These are phyloP conservation scores for Pyrrhoderma noxium DNA, from an alignment of 1,284 basidiomycete genomes.

Conservation along the genomic window DNA sequence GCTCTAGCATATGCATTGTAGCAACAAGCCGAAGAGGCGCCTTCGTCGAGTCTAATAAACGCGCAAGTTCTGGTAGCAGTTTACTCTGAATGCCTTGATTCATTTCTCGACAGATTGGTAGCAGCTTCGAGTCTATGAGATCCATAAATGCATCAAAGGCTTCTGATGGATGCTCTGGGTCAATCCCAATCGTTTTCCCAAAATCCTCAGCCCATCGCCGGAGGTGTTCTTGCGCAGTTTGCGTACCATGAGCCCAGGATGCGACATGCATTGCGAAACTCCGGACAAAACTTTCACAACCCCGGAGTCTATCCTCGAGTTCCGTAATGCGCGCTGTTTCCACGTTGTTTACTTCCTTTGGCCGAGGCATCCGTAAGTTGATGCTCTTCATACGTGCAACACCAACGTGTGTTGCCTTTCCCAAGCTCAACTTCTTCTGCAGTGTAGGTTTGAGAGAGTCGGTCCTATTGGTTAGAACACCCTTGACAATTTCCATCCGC, in stretches of 20 bases:
- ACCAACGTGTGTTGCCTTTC: slow-evolving; percentile 41
- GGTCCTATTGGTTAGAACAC: slow-evolving; percentile 39
- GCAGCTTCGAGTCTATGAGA: slow-evolving; percentile 48
- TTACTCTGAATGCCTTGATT: slow-evolving; percentile 43
- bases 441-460: slow-evolving; percentile 29
- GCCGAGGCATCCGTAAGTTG: slow-evolving; percentile 21
- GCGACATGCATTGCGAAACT: slow-evolving; percentile 51
- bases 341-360: slow-evolving; percentile 31
- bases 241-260: slow-evolving; percentile 51
- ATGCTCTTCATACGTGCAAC: slow-evolving; percentile 53
- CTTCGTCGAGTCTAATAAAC: slow-evolving; percentile 47
- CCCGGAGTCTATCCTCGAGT: slow-evolving; percentile 49
- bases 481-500: slow-evolving; percentile 78
- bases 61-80: slow-evolving; percentile 48
- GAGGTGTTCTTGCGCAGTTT: slow-evolving; percentile 38
- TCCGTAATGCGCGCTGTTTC: slow-evolving; percentile 50
- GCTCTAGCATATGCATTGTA: slow-evolving; percentile 63
- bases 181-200: slow-evolving; percentile 59
- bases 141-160: slow-evolving; percentile 67
- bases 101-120: slow-evolving; percentile 44
- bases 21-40: slow-evolving; percentile 58
- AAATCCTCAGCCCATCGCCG: slow-evolving; percentile 58
- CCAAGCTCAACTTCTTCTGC: slow-evolving; percentile 31
- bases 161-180: slow-evolving; percentile 42
- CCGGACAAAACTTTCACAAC: slow-evolving; percentile 46